Base-by-base conservation (phyloP, 1,139 yeast species). In the Nakaseomyces glabratus region DNA sequence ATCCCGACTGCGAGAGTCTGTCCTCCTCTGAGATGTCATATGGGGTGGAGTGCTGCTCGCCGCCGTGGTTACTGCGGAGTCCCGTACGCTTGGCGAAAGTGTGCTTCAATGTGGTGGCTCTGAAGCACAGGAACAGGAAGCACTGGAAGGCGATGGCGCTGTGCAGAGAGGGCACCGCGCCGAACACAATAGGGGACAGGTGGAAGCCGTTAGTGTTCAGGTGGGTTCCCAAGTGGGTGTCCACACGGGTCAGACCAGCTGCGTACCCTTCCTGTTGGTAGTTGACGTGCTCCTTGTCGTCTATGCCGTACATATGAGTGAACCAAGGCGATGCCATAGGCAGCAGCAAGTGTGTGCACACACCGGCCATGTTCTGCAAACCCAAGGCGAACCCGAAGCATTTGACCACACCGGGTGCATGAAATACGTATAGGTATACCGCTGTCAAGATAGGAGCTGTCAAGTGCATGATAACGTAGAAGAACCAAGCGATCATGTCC, bases 291-390 rank as follows among this genome's bases (percentile, higher is more conserved):
- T 77, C 78, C 0, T 52, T 51, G 31, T 68, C 65, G 41, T 72
- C 66, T 22, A 69, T 66, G 3, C 81, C 80, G 47, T 76, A 65
- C 47, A 73, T 43, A 48, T 73, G 77, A 33, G 74, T 69, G 51
- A 74, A 77, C 81, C 84, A 76, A 4, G 85, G 85, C 1, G 84
- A 79, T 0, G 82, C 81, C 49, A 73, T 75, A 11, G 85, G 84
- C 47, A 76, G 63, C 10, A 66, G 38, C 31, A 77, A 55, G 51
- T 77, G 84, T 5, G 82, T 76, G 25, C 67, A 34, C 1, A 76
- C 78, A 9, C 82, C 82, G 3, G 64, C 55, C 6, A 75, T 66
- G 47, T 76, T 77, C 51, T 76, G 82, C 14, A 65, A 36, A 2
- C 85, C 84, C 24, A 77, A 48, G 1, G 73, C 68, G 21, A 68